phyloP scores from a whole-genome alignment of 306 rosid genomes.

The Cucumis hystrix region DNA sequence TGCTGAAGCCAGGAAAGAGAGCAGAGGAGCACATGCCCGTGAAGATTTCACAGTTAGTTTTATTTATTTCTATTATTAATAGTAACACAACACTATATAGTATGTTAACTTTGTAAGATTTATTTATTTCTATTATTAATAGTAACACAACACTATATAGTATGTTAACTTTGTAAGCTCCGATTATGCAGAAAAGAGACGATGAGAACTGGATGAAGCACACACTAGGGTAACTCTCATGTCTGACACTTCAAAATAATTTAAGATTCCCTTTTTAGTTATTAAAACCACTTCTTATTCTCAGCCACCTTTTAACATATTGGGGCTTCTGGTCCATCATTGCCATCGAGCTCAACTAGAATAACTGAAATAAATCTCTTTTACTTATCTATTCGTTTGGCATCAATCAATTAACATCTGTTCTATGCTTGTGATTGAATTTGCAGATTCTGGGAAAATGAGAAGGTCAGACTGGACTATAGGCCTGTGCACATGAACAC shows the following conservation, averaged over 20 bases:
- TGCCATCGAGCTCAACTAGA: not conserved
- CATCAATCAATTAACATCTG: not conserved
- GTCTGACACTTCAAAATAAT: not conserved
- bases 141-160: not conserved
- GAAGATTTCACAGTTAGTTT: constrained; percentile 68
- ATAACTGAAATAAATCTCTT: not conserved
- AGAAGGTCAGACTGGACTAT: constrained; percentile 68
- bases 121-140: not conserved
- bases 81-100: not conserved
- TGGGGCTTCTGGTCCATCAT: not conserved
- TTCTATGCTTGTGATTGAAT: not conserved
- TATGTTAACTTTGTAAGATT: not conserved
- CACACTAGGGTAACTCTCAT: constrained; percentile 66
- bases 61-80: not conserved
- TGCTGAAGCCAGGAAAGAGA: constrained; percentile 94
- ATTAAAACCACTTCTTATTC: not conserved
- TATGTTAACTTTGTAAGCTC: constrained; percentile 7
- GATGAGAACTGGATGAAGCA: constrained; percentile 92
- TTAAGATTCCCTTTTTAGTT: not conserved
- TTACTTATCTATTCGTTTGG: not conserved
- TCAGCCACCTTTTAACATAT: not conserved
- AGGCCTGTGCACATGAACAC: constrained; percentile 93
- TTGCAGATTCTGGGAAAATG: constrained; percentile 79
- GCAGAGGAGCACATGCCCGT: constrained; percentile 94
- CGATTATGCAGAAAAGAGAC: constrained; percentile 73